Evolutionary conservation across 768 basidiomycete genomes (phyloP).

Genomic region (Ephemerocybe angulata): DNA sequence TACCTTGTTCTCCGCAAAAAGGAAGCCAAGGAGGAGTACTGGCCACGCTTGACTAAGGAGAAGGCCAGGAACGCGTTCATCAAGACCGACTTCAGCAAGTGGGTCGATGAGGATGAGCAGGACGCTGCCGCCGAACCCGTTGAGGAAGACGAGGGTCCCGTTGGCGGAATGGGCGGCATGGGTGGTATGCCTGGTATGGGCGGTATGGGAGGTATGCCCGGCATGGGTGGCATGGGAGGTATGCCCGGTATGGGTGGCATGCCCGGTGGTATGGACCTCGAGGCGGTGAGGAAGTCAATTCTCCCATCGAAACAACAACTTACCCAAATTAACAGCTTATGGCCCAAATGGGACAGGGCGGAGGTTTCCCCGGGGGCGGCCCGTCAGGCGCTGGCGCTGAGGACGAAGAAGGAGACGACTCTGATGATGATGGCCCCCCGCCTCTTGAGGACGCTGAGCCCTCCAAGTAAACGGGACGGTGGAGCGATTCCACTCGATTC

Average conservation of each 20-base stretch:
- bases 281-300: constrained; percentile 41
- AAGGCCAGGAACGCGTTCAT: constrained; percentile 76
- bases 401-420: constrained; percentile 43
- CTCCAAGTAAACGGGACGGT: constrained; percentile 32
- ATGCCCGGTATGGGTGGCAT: constrained; percentile 3
- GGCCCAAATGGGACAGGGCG: constrained; percentile 39
- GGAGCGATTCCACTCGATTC: no score
- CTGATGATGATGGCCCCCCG: constrained; percentile 70
- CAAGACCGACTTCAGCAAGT: constrained; percentile 94
- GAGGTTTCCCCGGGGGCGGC: constrained; percentile 19
- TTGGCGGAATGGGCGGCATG: constrained; percentile 57
- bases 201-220: constrained; percentile 42
- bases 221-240: constrained; percentile 30
- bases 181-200: constrained; percentile 56
- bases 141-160: constrained; percentile 48
- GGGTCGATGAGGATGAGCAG: constrained; percentile 98
- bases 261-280: constrained; percentile 43
- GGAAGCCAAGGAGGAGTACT: constrained; percentile 69
- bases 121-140: constrained; percentile 48
- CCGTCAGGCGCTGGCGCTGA: constrained; percentile 18
- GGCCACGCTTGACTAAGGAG: constrained; percentile 91
- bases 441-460: constrained; percentile 71
- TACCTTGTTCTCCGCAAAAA: constrained; percentile 77
- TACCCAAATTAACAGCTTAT: constrained; percentile 38
- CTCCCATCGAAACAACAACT: background rate